Evolutionary conservation across 148 eudicot genomes (phyloP), one percentile per base, ranked within the genome.

Genomic region (Diospyros lotus): DNA sequence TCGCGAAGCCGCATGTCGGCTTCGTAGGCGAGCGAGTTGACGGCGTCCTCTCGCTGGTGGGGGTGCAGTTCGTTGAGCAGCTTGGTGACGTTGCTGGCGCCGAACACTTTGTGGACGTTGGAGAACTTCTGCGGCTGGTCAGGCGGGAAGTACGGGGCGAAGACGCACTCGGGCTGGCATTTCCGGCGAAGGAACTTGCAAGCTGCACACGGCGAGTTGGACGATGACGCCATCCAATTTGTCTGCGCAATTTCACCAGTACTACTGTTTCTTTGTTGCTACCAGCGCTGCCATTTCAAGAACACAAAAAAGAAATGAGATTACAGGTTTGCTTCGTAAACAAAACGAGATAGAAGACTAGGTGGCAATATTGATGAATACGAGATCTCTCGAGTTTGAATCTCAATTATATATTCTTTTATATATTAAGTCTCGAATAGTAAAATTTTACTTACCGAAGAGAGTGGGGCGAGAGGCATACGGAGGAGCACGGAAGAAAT

Each of bases 1-100:
- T 92, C 97, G 0, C 97, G 86, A 48, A 92, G 89, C 1, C 97
- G 91, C 97, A 90, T 90, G 68, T 92, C 97, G 5, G 97, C 97
- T 74, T 92, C 95, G 58, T 88, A 92, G 1, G 97, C 97, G 0
- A 92, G 85, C 9, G 94, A 90, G 74, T 92, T 92, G 18, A 92
- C 97, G 4, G 97, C 97, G 46, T 92, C 97, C 42, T 92, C 97
- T 0, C 97, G 85, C 71, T 92, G 97, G 80, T 90, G 90, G 0
- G 97, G 93, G 81, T 87, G 94, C 1, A 92, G 75, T 79, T 92
- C 97, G 75, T 92, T 92, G 18, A 92, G 89, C 0, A 92, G 87
- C 73, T 92, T 92, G 2, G 94, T 92, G 0, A 92, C 97, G 62
- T 92, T 92, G 82, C 97, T 90, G 1, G 97, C 97, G 0, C 97